Percentiles rank a stretch among this genome's conserved stretches.
Conservation (phyloP, 192 early-diverging fungal genomes). For the Entomortierella chlamydospora region DNA sequence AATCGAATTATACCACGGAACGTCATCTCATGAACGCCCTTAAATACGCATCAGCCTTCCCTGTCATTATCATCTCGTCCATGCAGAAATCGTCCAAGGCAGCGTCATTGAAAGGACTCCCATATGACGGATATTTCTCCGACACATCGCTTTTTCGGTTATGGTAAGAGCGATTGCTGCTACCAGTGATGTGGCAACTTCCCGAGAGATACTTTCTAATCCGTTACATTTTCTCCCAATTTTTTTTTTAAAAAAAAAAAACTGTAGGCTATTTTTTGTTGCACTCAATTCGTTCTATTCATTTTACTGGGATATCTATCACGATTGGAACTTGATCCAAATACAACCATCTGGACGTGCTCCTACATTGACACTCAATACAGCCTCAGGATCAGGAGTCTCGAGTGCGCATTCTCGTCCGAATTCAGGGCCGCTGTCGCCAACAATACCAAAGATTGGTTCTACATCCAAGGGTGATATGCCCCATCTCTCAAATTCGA, state of each 20-base stretch:
- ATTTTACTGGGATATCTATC: conserved; percentile 94
- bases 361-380: conserved; percentile 29
- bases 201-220: background rate
- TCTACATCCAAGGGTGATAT: conserved; percentile 5
- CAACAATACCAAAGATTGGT: conserved; percentile 19
- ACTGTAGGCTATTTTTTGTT: conserved; percentile 66
- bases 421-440: conserved; percentile 1
- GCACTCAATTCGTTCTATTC: conserved; percentile 93
- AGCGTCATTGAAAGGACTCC: conserved; percentile 25
- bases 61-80: conserved; percentile 73
- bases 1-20: conserved; percentile 58
- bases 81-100: conserved; percentile 59
- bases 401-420: conserved; percentile 33
- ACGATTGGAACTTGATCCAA: conserved; percentile 86
- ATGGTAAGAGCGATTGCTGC: conserved; percentile 11
- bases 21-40: conserved; percentile 92
- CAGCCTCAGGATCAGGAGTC: background rate
- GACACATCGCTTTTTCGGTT: conserved; percentile 49
- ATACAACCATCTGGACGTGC: conserved; percentile 46
- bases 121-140: conserved; percentile 37
- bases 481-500: background rate
- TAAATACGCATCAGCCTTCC: conserved; percentile 91
- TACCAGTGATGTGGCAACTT: background rate
- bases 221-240: too few species aligned
- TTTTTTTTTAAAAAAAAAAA: too few species aligned